Evolutionary conservation across 2,329 filamentous ascomycete species (phyloP), one percentile per base, ranked within the genome.

Genomic region (Leptosphaerulina australis): DNA sequence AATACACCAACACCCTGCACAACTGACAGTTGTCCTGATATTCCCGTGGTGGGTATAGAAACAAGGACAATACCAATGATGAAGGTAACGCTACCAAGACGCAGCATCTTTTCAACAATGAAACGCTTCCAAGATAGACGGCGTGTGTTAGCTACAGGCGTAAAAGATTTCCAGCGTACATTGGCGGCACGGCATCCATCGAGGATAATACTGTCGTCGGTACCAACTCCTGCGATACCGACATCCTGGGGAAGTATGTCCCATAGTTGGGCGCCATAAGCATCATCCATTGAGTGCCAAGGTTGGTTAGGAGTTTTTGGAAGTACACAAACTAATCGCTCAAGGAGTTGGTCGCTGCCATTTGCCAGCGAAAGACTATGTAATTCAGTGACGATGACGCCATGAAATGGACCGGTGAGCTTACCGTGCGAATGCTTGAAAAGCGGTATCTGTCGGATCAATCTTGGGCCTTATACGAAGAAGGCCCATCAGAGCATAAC

Each of bases 401-500:
- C 12, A 17, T 29, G 1, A 0, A 5, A 10, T 15, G n/a, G 9
- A 5, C 1, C n/a, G 4, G 10, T n/a, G 12, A 2, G 28, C 59
- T 17, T 56, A 64, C 25, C 75, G 67, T 4, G 77, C 75, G 44
- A 80, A 80, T 0, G 77, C 78, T 53, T 79, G 73, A 47, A 81
- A 79, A 0, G 66, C 73, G 3, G 73, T 67, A 49, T 80, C 77
- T 0, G 57, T 65, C 2, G 60, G 59, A 34, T 74, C 63, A 4
- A 78, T 68, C 12, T 58, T 56, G 0, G 76, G 77, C 6, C 77
- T 60, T 9, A 73, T 67, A 5, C 75, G 66, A 2, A 76, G 55
- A 8, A 80, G 67, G 2, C 77, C 77, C 76, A 79, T 79, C 20
- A 79, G 58, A 0, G 76, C 76, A 35, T 80, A 80, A 6, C 73